These are phyloP conservation scores for Noccaea caerulescens DNA, from an alignment of 345 rosid genomes.

Conservation along the genomic window DNA sequence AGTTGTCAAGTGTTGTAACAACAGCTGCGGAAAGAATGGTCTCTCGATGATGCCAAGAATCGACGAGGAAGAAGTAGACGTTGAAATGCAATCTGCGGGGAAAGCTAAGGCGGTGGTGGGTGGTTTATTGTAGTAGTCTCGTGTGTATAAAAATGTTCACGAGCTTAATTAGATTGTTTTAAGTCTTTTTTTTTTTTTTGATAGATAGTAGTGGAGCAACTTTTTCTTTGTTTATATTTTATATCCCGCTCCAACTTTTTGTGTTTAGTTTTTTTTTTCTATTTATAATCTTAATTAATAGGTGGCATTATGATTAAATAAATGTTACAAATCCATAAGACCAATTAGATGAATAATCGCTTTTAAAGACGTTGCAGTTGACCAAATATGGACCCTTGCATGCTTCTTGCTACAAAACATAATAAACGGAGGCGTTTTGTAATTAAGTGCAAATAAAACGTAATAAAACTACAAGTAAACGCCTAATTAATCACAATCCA, in stretches of 20 bases:
- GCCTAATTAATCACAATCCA: constrained; percentile 6
- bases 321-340: constrained; percentile 10
- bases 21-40: neutral
- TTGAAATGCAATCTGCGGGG: constrained; percentile 37
- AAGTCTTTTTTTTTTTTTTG: neutral
- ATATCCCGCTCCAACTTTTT: constrained; percentile 36
- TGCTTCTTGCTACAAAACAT: neutral
- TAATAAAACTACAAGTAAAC: constrained; percentile 10
- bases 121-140: constrained; percentile 4
- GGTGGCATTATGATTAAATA: constrained; percentile 10
- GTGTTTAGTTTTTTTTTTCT: constrained; percentile 10
- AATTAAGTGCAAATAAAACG: neutral
- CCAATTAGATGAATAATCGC: neutral
- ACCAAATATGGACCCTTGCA: neutral
- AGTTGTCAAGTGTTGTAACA: constrained; percentile 28
- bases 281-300: constrained; percentile 2
- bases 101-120: constrained; percentile 34
- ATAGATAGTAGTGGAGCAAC: constrained; percentile 34
- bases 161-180: constrained; percentile 24
- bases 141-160: constrained; percentile 22
- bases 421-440: neutral
- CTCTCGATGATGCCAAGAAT: constrained; percentile 38
- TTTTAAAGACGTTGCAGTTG: neutral
- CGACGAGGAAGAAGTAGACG: constrained; percentile 42
- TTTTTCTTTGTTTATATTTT: constrained; percentile 20